Conservation (phyloP, 1,139 yeast genomes). For the Kodamaea fungicola region DNA sequence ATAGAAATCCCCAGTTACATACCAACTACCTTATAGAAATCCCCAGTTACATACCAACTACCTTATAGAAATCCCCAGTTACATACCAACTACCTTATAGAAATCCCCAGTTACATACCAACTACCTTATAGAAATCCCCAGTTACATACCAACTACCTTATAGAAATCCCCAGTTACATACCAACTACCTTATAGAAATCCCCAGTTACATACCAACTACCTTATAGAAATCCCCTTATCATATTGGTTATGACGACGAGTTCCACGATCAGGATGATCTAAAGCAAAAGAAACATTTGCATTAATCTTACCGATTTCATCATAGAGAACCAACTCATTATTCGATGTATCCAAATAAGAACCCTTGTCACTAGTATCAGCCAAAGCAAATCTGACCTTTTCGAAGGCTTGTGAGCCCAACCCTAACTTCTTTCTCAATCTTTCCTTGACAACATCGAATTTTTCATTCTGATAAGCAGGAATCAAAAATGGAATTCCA, state of each 20-base stretch:
- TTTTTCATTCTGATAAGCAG: conserved; percentile 61
- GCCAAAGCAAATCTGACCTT: conserved; percentile 66
- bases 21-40: background rate
- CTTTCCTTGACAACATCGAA: conserved; percentile 65
- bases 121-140: background rate
- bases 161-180: too few relatives aligned
- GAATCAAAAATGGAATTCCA: conserved; percentile 85
- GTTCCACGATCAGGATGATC: conserved; percentile 81
- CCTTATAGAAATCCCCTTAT: conserved; percentile 58
- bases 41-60: background rate
- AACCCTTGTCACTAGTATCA: conserved; percentile 38
- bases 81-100: background rate
- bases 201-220: conserved; percentile 11
- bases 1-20: conserved; percentile 35
- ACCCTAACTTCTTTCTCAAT: conserved; percentile 63
- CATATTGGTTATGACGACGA: conserved; percentile 44
- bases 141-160: background rate
- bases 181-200: too few relatives aligned
- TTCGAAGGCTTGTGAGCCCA: conserved; percentile 75
- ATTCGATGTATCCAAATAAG: conserved; percentile 48
- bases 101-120: too few relatives aligned
- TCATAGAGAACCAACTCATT: conserved; percentile 55
- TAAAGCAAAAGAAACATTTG: conserved; percentile 54
- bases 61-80: background rate
- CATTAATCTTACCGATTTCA: conserved; percentile 41